These are phyloP conservation scores for Sugiyamaella neomexicana DNA, from an alignment of 1,139 yeast species.

Conservation along the genomic window DNA sequence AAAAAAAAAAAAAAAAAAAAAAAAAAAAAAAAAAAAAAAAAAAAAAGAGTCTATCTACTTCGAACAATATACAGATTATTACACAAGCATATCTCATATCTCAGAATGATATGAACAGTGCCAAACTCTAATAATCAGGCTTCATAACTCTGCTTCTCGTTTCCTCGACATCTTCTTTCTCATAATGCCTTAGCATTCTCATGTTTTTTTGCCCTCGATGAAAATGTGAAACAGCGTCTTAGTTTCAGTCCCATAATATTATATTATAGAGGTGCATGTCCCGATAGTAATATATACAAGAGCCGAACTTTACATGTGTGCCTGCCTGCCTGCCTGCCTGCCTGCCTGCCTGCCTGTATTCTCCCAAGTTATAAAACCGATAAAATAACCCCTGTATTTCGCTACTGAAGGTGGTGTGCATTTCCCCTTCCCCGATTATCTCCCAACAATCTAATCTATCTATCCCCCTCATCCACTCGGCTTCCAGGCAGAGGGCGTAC, in stretches of 20 bases:
- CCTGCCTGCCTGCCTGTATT: neutral
- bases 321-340: too few species aligned
- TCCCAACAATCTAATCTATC: neutral
- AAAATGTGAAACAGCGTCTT: neutral
- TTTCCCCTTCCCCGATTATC: neutral
- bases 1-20: too few species aligned
- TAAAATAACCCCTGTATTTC: neutral
- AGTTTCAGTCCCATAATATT: neutral
- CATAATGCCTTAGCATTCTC: neutral
- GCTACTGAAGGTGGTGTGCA: neutral
- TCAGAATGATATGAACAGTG: too few species aligned
- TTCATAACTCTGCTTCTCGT: neutral
- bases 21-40: too few species aligned
- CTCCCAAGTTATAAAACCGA: slow-evolving; percentile 1
- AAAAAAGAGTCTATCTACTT: too few species aligned
- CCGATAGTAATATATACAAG: neutral
- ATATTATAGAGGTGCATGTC: slow-evolving; percentile 3
- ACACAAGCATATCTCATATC: too few species aligned
- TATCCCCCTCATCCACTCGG: neutral
- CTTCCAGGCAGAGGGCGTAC: neutral
- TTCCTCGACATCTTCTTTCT: too few species aligned
- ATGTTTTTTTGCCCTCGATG: neutral
- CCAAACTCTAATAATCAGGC: neutral
- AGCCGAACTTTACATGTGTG: too few species aligned
- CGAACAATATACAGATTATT: too few species aligned